Evolutionary conservation across 495 filamentous ascomycete genomes (phyloP).

Genomic region (Chaetomium tenue): DNA sequence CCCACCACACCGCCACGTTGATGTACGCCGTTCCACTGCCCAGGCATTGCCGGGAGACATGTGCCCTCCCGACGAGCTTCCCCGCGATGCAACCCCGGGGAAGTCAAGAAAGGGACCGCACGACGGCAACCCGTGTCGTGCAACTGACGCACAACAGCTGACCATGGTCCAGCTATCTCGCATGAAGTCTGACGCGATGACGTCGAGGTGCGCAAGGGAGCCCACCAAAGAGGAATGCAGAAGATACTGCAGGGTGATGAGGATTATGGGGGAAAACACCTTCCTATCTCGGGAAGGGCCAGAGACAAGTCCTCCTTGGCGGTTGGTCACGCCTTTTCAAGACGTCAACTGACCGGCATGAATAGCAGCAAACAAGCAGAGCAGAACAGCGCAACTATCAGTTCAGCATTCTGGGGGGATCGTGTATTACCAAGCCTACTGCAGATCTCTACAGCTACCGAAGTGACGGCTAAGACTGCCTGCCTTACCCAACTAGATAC

Average conservation of each 20-base stretch:
- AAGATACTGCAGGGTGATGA: not conserved
- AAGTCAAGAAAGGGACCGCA: not conserved
- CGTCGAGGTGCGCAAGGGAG: not conserved
- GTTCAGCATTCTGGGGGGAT: no score
- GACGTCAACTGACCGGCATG: not conserved
- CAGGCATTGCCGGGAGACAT: not conserved
- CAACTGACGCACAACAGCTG: not conserved
- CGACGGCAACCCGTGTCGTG: not conserved
- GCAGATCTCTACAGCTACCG: no score
- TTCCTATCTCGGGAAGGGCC: not conserved
- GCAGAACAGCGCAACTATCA: not conserved
- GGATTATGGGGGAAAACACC: not conserved
- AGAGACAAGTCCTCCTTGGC: not conserved
- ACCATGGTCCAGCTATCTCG: not conserved
- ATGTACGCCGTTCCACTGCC: not conserved
- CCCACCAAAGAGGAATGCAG: not conserved
- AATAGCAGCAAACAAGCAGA: not conserved
- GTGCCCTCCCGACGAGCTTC: not conserved
- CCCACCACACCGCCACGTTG: not conserved
- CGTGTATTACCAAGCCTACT: no score
- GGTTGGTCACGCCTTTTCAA: not conserved
- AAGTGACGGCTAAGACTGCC: no score
- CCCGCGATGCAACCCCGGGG: not conserved
- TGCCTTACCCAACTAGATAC: no score
- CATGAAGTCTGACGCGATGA: not conserved